A percentile compares a stretch with the other conserved stretches of the same genome.
These are phyloP conservation scores for Epichloe coenophiala DNA, from an alignment of 2,329 filamentous ascomycete genomes.

Conservation along the genomic window DNA sequence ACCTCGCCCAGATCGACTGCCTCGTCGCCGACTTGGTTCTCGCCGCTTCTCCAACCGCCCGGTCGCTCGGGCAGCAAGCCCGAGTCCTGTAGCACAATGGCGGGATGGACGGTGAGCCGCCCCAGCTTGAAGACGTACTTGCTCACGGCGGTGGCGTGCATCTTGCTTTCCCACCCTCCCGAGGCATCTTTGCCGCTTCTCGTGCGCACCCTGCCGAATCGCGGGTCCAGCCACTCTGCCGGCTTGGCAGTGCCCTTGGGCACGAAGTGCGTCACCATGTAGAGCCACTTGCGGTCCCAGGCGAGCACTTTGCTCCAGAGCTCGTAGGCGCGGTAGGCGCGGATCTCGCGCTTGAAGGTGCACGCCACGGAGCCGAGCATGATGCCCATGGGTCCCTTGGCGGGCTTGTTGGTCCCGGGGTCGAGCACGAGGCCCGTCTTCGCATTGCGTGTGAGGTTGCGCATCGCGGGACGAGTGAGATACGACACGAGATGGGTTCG, in stretches of 20 bases:
- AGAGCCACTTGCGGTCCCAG: constrained; percentile 77
- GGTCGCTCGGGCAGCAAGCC: constrained; percentile 64
- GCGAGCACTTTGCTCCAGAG: constrained; percentile 56
- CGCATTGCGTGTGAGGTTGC: constrained; percentile 7
- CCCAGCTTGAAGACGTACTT: constrained; percentile 79
- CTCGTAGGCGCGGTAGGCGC: constrained; percentile 55
- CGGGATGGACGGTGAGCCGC: constrained; percentile 71
- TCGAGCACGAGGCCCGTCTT: constrained; percentile 31
- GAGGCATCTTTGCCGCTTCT: constrained; percentile 23
- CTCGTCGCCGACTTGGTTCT: constrained; percentile 13
- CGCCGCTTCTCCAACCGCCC: constrained; percentile 43
- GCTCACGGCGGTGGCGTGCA: constrained; percentile 59
- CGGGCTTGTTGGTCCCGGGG: constrained; percentile 31
- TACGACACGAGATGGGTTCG: constrained; percentile 69
- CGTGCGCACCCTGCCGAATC: constrained; percentile 27
- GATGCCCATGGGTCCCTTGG: constrained; percentile 43
- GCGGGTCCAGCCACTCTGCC: constrained; percentile 35
- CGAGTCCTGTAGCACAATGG: constrained; percentile 56
- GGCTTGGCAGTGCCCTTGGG: constrained; percentile 45
- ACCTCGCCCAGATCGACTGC: constrained; percentile 9
- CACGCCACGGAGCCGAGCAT: constrained; percentile 62
- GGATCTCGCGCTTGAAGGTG: constrained; percentile 61
- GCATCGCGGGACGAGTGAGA: constrained; percentile 37
- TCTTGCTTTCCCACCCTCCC: constrained; percentile 43
- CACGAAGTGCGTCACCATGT: constrained; percentile 62